Conservation (phyloP, 2,329 filamentous ascomycete genomes). For the Aureobasidium mangrovei region DNA sequence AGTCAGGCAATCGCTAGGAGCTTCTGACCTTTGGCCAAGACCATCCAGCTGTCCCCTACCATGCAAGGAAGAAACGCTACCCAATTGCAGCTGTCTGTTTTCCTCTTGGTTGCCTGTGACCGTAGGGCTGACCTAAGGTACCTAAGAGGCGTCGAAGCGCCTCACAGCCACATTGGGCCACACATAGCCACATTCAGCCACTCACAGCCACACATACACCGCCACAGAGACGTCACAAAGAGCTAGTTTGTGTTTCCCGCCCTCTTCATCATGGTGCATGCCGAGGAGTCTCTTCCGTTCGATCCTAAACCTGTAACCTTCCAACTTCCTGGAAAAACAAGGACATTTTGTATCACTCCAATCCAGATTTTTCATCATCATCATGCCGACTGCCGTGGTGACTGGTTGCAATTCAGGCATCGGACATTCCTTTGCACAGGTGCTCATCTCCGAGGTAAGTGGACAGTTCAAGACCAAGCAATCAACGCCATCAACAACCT, state of each 20-base stretch:
- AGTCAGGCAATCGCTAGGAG: no score
- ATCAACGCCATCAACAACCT: neutral
- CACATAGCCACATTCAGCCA: neutral
- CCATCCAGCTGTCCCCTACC: no score
- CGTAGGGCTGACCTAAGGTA: no score
- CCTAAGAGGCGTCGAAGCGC: no score
- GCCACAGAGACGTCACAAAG: neutral
- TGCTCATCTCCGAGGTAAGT: constrained; percentile 24
- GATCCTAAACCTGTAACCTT: neutral
- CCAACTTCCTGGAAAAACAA: neutral
- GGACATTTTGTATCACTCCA: neutral
- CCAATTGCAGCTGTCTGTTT: no score
- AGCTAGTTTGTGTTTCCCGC: neutral
- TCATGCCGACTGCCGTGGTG: constrained; percentile 33
- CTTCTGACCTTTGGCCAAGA: no score
- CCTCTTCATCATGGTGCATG: constrained; percentile 1
- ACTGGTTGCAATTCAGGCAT: constrained; percentile 37
- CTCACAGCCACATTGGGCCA: neutral
- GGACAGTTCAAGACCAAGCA: neutral
- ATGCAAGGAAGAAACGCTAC: no score
- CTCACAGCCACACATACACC: no score
- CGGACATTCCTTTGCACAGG: constrained; percentile 29
- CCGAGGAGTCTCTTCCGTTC: neutral
- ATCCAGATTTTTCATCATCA: neutral
- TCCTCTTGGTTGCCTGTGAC: no score